Evolutionary conservation across 495 filamentous ascomycete genomes (phyloP), one percentile per base, ranked within the genome.

Genomic region (Podospora sp.): DNA sequence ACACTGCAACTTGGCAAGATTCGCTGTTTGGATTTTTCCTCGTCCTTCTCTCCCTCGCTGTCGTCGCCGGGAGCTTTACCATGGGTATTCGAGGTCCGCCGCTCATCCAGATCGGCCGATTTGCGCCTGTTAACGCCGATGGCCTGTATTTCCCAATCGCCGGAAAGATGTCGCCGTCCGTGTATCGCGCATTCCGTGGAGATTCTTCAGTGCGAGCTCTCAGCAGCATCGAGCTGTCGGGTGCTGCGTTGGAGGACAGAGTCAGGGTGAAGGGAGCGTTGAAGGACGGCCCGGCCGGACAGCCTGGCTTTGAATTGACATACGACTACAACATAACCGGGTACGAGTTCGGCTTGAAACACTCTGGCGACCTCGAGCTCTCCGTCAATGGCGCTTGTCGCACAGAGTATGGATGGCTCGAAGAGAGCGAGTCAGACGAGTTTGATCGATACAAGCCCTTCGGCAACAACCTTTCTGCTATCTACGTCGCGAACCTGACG

Each of bases 391-490:
- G 64, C 9, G 35, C 56, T 3, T 66, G 64, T 22, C n/a, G n/a
- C 6, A 66, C 64, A 6, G 64, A 66, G 24, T 66, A 66, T 24
- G 64, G 57, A 18, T 66, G 64, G 64, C 9, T 66, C 1, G 18
- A 60, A 8, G 24, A 8, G 24, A 24, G 2, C 56, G 22, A 26
- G 1, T 18, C 36, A 2, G 12, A 52, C 20, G 24, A 35, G n/a
- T 5, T 29, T 0, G 36, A 60, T 9, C 21, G n/a, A 14, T 36
- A 49, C 56, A 16, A 14, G 25, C 0, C 26, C 1, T 52, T 60
- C 24, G 26, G 26, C 20, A 25, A 49, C 26, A 9, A 21, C 22
- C 22, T 21, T 27, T 12, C 22, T 18, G 40, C 40, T 11, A 2
- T 18, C 2, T 46, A 6, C 12, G 11, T 2, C 12, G 40, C 40